Evolutionary conservation across 2,329 filamentous ascomycete genomes (phyloP), one percentile per base, ranked within the genome.

Genomic region (Venturia carpophila): DNA sequence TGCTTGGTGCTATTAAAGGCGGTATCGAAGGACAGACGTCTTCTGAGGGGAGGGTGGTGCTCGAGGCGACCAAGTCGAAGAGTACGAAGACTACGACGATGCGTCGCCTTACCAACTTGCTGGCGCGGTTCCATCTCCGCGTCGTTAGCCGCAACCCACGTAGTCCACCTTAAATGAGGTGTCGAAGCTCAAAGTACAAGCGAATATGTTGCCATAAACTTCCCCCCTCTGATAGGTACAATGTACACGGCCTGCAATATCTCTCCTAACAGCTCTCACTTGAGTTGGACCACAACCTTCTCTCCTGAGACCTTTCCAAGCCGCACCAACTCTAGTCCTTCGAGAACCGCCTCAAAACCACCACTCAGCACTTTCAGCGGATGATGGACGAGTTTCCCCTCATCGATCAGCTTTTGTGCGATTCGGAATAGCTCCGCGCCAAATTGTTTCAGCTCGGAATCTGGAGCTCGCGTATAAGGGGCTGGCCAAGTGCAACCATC

Each of bases 1-100:
- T 55, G 49, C 10, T 55, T 55, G 49, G 49, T 55, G 10, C 5
- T 2, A 55, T 55, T 5, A 2, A 24, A 55, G 49, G 49, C 19
- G 49, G 49, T 13, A 55, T 55, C 19, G 49, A 55, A 55, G 49
- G 49, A 4, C 49, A 17, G 27, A 30, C 11, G 11, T 55, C 49
- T 6, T 55, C 7, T 19, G 13, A 55, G 49, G 49, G 21, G 19
- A 55, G 21, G 19, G 19, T 19, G 10, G 10, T 55, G 27, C 19
- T 55, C 27, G 49, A 55, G 49, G 49, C 49, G 49, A 55, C 49
- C 10, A 55, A 55, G 49, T 30, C 19, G 49, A 55, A 55, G 5
- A 55, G 10, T 55, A 30, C 49, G 11, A 55, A 55, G 41, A 34
- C 3, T 34, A 6, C 30, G 30, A 34, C 6, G 30, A 34, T 34